These are phyloP conservation scores for Aaosphaeria pasadenensis DNA, from an alignment of 2,329 filamentous ascomycete genomes.

Conservation along the genomic window DNA sequence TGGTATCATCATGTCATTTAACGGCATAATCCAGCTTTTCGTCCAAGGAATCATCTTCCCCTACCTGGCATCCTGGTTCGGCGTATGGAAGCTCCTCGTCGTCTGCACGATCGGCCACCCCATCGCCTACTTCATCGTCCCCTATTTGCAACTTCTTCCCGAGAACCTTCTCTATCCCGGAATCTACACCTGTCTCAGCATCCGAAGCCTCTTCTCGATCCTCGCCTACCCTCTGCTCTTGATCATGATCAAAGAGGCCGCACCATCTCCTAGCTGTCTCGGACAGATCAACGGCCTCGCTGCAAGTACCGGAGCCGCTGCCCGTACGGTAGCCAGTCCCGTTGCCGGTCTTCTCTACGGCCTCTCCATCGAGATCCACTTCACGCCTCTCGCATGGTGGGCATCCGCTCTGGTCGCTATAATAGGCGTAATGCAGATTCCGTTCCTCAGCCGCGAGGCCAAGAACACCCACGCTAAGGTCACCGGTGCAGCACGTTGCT, in stretches of 20 bases:
- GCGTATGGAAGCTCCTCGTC: constrained; percentile 66
- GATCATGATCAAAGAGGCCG: constrained; percentile 71
- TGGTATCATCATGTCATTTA: constrained; percentile 65
- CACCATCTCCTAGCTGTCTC: constrained; percentile 59
- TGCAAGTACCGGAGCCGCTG: constrained; percentile 68
- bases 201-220: constrained; percentile 68
- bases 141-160: constrained; percentile 63
- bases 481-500: constrained; percentile 18
- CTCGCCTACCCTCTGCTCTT: constrained; percentile 66
- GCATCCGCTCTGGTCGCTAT: constrained; percentile 55
- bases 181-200: constrained; percentile 62
- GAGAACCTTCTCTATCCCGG: constrained; percentile 53
- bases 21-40: constrained; percentile 68
- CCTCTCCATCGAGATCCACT: constrained; percentile 54
- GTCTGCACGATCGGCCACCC: constrained; percentile 65
- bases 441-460: constrained; percentile 52
- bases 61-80: constrained; percentile 59
- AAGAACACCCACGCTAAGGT: constrained; percentile 27
- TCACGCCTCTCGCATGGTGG: constrained; percentile 64
- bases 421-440: constrained; percentile 55
- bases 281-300: constrained; percentile 72
- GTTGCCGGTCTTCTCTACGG: constrained; percentile 67
- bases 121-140: constrained; percentile 65
- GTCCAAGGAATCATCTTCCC: constrained; percentile 73
- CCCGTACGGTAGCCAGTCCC: constrained; percentile 67